phyloP scores from a whole-genome alignment of 2,329 filamentous ascomycete species.

The Teratosphaeria gauchensis region DNA sequence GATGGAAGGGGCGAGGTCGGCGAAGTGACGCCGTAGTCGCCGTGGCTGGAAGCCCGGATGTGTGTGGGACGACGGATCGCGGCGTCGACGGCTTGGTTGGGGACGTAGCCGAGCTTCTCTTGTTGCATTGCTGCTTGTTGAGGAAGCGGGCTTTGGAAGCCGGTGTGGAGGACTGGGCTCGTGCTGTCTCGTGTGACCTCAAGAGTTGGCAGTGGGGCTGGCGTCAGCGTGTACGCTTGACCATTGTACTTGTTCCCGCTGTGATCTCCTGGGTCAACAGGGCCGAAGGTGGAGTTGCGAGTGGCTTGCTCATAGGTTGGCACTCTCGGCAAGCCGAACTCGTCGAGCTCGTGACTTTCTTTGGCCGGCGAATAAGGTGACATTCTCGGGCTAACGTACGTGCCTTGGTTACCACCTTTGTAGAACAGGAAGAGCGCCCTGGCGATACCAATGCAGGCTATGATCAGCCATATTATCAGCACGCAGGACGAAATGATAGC shows the following conservation, averaged over 20 bases:
- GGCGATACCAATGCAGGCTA: constrained; percentile 64
- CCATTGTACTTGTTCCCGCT: constrained; percentile 33
- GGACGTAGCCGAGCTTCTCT: constrained; percentile 37
- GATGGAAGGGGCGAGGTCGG: constrained; percentile 28
- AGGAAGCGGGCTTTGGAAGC: constrained; percentile 12
- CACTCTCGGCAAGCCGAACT: constrained; percentile 17
- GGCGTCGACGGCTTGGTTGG: constrained; percentile 32
- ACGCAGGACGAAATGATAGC: constrained; percentile 69
- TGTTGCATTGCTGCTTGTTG: constrained; percentile 2
- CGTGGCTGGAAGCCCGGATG: constrained; percentile 36
- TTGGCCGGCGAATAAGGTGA: neutral
- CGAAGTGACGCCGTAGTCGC: constrained; percentile 34
- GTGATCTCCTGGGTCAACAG: constrained; percentile 28
- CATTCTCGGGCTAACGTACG: constrained; percentile 8
- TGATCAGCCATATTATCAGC: constrained; percentile 65
- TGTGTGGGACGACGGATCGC: constrained; percentile 34
- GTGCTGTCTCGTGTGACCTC: constrained; percentile 20
- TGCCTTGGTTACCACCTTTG: constrained; percentile 32
- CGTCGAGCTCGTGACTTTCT: constrained; percentile 13
- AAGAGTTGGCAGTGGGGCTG: constrained; percentile 35
- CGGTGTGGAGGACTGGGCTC: constrained; percentile 20
- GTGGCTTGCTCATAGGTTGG: constrained; percentile 31
- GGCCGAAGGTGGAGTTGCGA: neutral
- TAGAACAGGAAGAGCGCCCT: constrained; percentile 56
- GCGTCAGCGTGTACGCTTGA: constrained; percentile 37